Conservation (phyloP, 176 grass and related monocot species). For the Rhipidocladum racemiflorum region DNA sequence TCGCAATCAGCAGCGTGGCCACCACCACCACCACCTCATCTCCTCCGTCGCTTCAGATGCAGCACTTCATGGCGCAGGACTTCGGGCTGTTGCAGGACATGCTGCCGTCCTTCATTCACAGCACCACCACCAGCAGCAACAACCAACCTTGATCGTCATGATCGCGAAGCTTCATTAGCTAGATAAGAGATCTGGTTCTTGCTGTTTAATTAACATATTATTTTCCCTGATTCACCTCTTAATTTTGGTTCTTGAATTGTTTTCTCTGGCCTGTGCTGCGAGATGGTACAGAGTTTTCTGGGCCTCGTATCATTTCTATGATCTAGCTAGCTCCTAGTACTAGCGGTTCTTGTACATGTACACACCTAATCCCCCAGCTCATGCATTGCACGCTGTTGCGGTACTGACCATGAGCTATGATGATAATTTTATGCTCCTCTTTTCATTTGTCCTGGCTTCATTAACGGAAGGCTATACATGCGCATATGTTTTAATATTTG, state of each 20-base stretch:
- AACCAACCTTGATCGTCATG: slow-evolving; percentile 9
- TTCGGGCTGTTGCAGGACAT: slow-evolving; percentile 92
- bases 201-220: slow-evolving; percentile 38
- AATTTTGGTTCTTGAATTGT: slow-evolving; percentile 34
- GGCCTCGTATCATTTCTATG: slow-evolving; percentile 30
- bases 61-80: slow-evolving; percentile 60
- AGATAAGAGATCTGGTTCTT: slow-evolving; percentile 39
- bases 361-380: slow-evolving; percentile 35
- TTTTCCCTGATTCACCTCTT: neutral
- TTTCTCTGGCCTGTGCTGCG: slow-evolving; percentile 7
- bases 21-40: neutral
- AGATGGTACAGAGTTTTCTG: slow-evolving; percentile 40
- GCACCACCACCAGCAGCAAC: neutral
- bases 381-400: slow-evolving; percentile 41
- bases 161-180: slow-evolving; percentile 30
- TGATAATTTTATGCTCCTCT: slow-evolving; percentile 56
- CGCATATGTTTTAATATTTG: slow-evolving; percentile 10
- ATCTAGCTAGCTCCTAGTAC: slow-evolving; percentile 23
- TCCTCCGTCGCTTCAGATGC: slow-evolving; percentile 48
- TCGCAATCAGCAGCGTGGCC: neutral
- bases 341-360: slow-evolving; percentile 53
- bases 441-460: slow-evolving; percentile 15
- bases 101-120: slow-evolving; percentile 61
- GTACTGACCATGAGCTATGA: slow-evolving; percentile 34
- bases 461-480: slow-evolving; percentile 22